These are phyloP conservation scores for Alopecurus myosuroides DNA, from an alignment of 176 grass and related monocot species.

Conservation along the genomic window DNA sequence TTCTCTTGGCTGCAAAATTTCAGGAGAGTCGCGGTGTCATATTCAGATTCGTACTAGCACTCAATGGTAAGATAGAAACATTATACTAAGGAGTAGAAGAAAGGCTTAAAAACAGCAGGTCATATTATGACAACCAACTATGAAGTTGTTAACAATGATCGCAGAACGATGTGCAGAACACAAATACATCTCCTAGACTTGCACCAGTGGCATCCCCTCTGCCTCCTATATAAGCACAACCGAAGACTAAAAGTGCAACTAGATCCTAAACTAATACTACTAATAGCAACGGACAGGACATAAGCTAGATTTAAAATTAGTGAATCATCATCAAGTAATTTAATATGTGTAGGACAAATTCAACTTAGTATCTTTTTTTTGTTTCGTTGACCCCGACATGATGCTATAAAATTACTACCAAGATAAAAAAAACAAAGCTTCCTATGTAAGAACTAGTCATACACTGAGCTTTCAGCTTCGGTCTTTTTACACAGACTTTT, in stretches of 20 bases:
- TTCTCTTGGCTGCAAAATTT: conserved; percentile 66
- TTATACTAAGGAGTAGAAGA: neutral
- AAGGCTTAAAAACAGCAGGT: neutral
- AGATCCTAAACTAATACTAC: conserved; percentile 22
- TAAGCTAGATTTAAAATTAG: neutral
- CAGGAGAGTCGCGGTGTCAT: conserved; percentile 4
- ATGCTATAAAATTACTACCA: neutral
- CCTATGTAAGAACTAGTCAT: neutral
- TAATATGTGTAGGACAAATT: conserved; percentile 4
- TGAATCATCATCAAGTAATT: conserved; percentile 1
- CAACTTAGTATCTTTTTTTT: neutral
- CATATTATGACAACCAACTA: neutral
- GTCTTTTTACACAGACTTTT: neutral
- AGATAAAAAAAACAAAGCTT: neutral
- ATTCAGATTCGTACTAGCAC: neutral
- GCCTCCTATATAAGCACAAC: conserved; percentile 32
- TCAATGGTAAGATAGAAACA: neutral
- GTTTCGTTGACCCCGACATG: neutral
- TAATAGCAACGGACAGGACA: neutral
- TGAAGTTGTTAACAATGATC: conserved; percentile 9
- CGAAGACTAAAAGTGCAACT: conserved; percentile 9
- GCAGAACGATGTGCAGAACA: conserved; percentile 1
- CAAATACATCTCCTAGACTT: neutral
- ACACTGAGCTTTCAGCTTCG: neutral
- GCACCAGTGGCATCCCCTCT: neutral